A percentile compares a stretch with the other conserved stretches of the same genome.
Conservation (phyloP, 306 rosid species). For the Vigna hirtella region DNA sequence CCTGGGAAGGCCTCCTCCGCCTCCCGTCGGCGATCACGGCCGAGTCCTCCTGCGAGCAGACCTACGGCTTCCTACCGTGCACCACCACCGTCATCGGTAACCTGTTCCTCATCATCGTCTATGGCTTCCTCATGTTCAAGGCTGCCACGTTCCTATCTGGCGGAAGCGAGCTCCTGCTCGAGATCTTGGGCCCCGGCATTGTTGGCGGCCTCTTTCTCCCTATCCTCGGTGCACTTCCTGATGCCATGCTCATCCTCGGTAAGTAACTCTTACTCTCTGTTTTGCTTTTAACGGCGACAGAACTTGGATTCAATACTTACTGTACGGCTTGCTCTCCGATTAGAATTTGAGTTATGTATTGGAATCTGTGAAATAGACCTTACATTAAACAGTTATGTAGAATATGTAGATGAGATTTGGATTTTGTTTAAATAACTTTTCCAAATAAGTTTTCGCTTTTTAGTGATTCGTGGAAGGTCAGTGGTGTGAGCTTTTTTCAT, state of each 20-base stretch:
- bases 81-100: slow-evolving; percentile 60
- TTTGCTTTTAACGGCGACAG: background rate
- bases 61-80: slow-evolving; percentile 91
- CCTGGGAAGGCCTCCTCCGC: background rate
- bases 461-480: background rate
- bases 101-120: slow-evolving; percentile 69
- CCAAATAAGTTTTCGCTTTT: background rate
- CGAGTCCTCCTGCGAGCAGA: slow-evolving; percentile 74
- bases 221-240: slow-evolving; percentile 64
- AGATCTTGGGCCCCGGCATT: slow-evolving; percentile 93
- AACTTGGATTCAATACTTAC: too few relatives aligned
- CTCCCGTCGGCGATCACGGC: background rate
- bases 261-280: background rate
- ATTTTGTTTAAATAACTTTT: background rate
- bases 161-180: slow-evolving; percentile 89
- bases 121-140: slow-evolving; percentile 76
- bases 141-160: slow-evolving; percentile 77
- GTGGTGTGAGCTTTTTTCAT: background rate
- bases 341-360: background rate
- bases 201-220: slow-evolving; percentile 94
- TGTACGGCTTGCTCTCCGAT: too few relatives aligned
- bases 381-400: too few relatives aligned
- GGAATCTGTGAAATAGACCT: background rate
- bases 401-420: too few relatives aligned
- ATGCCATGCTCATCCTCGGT: slow-evolving; percentile 68